These are phyloP conservation scores for Fusarium piperis DNA, from an alignment of 2,329 filamentous ascomycete species.

Conservation along the genomic window DNA sequence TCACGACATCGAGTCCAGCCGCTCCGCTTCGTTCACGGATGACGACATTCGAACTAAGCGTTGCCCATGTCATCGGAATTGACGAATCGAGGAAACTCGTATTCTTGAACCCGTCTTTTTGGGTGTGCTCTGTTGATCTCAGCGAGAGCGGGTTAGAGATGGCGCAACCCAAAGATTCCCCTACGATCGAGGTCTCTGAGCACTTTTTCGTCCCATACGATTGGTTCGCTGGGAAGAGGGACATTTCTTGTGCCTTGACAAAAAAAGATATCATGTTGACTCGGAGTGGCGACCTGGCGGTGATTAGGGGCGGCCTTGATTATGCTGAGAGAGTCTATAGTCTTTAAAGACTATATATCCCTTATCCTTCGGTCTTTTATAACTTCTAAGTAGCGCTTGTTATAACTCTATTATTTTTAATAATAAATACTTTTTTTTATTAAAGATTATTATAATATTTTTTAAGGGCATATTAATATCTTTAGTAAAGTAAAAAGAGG, in stretches of 20 bases:
- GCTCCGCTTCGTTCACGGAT: not conserved
- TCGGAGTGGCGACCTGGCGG: conserved; percentile 11
- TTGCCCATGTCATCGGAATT: conserved; percentile 40
- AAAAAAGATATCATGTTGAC: conserved; percentile 17
- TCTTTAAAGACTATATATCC: no score
- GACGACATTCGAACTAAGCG: not conserved
- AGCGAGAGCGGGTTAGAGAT: not conserved
- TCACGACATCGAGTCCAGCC: not conserved
- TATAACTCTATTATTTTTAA: no score
- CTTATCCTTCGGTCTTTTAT: no score
- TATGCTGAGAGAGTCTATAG: conserved; percentile 52
- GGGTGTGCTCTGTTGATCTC: conserved; percentile 25
- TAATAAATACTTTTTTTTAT: no score
- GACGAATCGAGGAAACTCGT: conserved; percentile 48
- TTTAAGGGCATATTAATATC: no score
- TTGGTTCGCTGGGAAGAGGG: conserved; percentile 22
- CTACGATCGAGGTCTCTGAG: not conserved
- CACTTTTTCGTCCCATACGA: conserved; percentile 28
- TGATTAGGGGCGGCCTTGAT: conserved; percentile 11
- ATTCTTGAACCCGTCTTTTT: conserved; percentile 39
- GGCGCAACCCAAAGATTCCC: not conserved
- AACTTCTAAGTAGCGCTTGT: no score
- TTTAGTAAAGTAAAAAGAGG: no score
- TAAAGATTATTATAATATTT: no score
- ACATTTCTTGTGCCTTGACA: conserved; percentile 12